A percentile compares a stretch with the other conserved stretches of the same genome.
Evolutionary conservation across 768 basidiomycete species (phyloP).

Genomic region (Rhodotorula babjevae): DNA sequence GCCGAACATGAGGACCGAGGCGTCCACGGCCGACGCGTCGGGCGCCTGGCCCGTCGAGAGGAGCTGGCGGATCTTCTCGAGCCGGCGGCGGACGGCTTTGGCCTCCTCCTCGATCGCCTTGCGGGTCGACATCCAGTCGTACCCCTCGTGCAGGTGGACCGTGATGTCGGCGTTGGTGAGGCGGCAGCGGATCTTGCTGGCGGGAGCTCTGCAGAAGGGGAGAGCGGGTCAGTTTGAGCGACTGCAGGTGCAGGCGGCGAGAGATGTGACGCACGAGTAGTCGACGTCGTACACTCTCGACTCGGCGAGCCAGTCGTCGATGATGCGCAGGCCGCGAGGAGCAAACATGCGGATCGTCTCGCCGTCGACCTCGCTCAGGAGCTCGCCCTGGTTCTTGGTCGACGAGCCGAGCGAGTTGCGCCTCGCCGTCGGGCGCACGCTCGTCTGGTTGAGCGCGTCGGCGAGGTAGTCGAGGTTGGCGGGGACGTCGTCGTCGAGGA

Average conservation of each 20-base stretch:
- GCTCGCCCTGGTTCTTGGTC: slow-evolving; percentile 32
- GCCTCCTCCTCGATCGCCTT: slow-evolving; percentile 80
- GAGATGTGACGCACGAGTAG: background rate
- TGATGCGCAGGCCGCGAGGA: slow-evolving; percentile 59
- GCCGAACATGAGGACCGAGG: slow-evolving; percentile 78
- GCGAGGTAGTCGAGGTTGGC: slow-evolving; percentile 83
- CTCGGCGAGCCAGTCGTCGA: slow-evolving; percentile 65
- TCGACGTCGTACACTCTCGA: background rate
- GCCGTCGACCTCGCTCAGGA: slow-evolving; percentile 56
- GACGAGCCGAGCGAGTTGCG: slow-evolving; percentile 38
- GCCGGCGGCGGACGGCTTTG: slow-evolving; percentile 74
- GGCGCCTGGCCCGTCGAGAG: slow-evolving; percentile 83
- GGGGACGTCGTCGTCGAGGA: slow-evolving; percentile 87
- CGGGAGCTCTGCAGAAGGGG: slow-evolving; percentile 42
- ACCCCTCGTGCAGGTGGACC: slow-evolving; percentile 82
- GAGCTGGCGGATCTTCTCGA: slow-evolving; percentile 85
- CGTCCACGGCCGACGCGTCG: slow-evolving; percentile 64
- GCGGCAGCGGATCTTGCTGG: slow-evolving; percentile 9
- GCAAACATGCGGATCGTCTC: slow-evolving; percentile 79
- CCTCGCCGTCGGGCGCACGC: slow-evolving; percentile 63
- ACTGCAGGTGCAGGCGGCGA: too few relatives aligned
- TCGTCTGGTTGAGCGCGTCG: slow-evolving; percentile 60
- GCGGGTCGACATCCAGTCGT: slow-evolving; percentile 85
- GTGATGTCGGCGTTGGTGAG: slow-evolving; percentile 52
- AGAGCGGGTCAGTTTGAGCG: background rate